Base-by-base conservation (phyloP, 495 filamentous ascomycete genomes). In the Xylaria acuta region DNA sequence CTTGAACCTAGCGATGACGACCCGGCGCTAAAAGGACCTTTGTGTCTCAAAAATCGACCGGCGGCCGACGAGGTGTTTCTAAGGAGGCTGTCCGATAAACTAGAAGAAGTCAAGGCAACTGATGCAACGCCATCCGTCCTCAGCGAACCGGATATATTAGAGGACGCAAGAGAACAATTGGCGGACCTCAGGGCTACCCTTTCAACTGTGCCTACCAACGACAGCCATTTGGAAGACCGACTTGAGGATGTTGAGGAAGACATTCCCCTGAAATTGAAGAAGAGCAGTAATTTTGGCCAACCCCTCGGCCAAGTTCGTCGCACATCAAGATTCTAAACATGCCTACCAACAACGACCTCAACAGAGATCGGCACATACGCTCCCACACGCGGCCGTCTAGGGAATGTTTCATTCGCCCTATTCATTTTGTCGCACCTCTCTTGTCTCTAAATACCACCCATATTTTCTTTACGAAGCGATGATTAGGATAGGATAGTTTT, bases 281-380 rank as follows among this genome's bases (percentile, higher is more conserved):
- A 80, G 20, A 85, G 85, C n/a, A 88, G 81, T 60, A 92, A 92
- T 77, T 92, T 92, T 81, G 90, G 90, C 25, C 71, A 66, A 41
- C 78, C 78, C 64, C 66, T 78, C 11, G 78, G 78, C 6, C 71
- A 78, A 25, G 58, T 73, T 54, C 63, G 75, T 5, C 76, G 72
- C 38, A 49, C 53, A 34, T 53, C 58, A 18, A 64, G 40, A 12
- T 71, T 67, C 36, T 72, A 20, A 69, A 49, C 34, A 30, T 22
- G 20, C 1, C 30, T 27, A 7, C 9, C 36, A 43, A 40, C 22
- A 4, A 30, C 11, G 22, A 34, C 36, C n/a, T 12, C 27, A 11
- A 40, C 18, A 40, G 22, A 30, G 22, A 18, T 22, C 14, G 34
- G 7, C 20, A 41, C 38, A n/a, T 32, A 34, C 7, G 12, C 43